These are phyloP conservation scores for Malbranchea zuffiana DNA, from an alignment of 2,329 filamentous ascomycete genomes.

Conservation along the genomic window DNA sequence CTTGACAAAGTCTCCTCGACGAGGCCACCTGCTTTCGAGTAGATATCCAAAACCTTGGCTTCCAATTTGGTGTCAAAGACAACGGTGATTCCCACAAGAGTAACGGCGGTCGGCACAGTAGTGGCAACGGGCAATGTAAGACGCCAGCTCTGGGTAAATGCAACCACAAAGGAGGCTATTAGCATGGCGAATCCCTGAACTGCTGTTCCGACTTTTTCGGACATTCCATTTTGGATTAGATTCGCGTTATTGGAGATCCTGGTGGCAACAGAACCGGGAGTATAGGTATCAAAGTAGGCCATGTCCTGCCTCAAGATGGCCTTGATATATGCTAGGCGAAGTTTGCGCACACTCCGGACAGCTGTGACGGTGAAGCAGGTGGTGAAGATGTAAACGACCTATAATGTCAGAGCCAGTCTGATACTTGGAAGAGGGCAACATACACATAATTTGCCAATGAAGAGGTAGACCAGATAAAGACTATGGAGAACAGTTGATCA, in stretches of 20 bases:
- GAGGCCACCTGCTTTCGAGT: constrained; percentile 20
- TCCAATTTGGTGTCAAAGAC: constrained; percentile 19
- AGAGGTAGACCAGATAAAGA: constrained; percentile 60
- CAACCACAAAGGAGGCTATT: constrained; percentile 32
- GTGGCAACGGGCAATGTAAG: constrained; percentile 36
- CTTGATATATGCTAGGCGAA: constrained; percentile 18
- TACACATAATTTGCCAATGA: constrained; percentile 44
- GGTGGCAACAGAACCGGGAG: constrained; percentile 17
- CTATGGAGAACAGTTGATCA: not conserved
- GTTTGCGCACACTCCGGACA: constrained; percentile 19
- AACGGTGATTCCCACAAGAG: constrained; percentile 19
- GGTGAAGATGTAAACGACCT: constrained; percentile 52
- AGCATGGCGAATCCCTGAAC: constrained; percentile 18
- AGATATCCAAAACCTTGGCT: constrained; percentile 26
- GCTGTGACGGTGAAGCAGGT: constrained; percentile 39
- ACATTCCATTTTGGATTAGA: constrained; percentile 15
- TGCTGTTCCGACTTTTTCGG: constrained; percentile 17
- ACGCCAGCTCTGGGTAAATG: constrained; percentile 34
- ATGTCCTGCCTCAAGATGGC: constrained; percentile 19
- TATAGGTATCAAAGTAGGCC: constrained; percentile 22
- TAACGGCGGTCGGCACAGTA: constrained; percentile 37
- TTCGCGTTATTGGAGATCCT: constrained; percentile 18
- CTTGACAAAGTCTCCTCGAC: constrained; percentile 43
- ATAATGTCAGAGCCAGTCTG: constrained; percentile 29
- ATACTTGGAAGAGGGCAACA: not conserved